Evolutionary conservation across 2,329 filamentous ascomycete species (phyloP), one percentile per base, ranked within the genome.

Genomic region (Aspergillus chevalieri): DNA sequence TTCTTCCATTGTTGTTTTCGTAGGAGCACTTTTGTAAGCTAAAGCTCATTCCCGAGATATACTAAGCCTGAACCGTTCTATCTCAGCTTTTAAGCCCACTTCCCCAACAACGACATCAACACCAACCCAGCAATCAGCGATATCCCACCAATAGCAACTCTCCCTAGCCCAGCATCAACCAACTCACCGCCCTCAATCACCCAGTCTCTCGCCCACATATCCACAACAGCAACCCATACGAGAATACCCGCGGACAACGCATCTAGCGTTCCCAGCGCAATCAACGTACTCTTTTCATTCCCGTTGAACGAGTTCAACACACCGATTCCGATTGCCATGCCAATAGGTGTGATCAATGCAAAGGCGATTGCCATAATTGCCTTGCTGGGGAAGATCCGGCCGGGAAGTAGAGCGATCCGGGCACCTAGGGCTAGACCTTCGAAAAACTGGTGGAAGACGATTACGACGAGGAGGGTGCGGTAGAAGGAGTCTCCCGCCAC

Each of bases 201-300:
- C 87, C 87, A 91, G 62, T 91, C 87, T 38, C 79, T 74, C 2
- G 84, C 84, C 81, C 84, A 84, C 85, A 91, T 89, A 70, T 90
- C 86, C 0, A 90, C 86, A 1, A 90, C 69, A 2, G 85, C 85
- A 2, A 90, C 86, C 85, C 87, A 91, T n/a, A 86, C 72, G 28
- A 91, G 74, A 42, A 92, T 87, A 24, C 87, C 87, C 0, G 87
- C 85, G 1, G 82, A 87, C 8, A 90, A 62, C 5, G 86, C 84
- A 65, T 91, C 83, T 1, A 91, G 73, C 0, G 85, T 88, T 0
- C 86, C 87, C 33, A 90, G 81, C 2, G 86, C 83, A 41, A 90
- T 68, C 38, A 89, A 74, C 0, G 86, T 90, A 1, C 76, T 74
- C 3, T 75, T 78, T 57, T 87, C 79, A 58, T 87, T 89, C 3